A percentile compares a stretch with the other conserved stretches of the same genome.
These are phyloP conservation scores for Viola odorata DNA, from an alignment of 345 rosid species.

Conservation along the genomic window DNA sequence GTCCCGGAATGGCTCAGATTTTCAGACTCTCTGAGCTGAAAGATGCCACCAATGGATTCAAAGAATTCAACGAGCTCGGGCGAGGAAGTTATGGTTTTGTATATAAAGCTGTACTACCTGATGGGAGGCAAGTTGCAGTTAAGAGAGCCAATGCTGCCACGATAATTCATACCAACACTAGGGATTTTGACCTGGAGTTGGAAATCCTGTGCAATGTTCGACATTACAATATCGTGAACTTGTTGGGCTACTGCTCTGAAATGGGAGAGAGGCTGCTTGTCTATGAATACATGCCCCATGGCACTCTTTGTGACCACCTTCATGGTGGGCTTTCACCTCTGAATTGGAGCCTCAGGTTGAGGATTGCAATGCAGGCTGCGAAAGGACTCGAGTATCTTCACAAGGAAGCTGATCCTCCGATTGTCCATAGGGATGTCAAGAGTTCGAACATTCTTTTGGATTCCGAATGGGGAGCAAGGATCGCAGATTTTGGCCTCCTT, in stretches of 20 bases:
- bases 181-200: slow-evolving; percentile 76
- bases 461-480: slow-evolving; percentile 77
- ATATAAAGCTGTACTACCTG: slow-evolving; percentile 68
- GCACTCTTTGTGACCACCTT: slow-evolving; percentile 78
- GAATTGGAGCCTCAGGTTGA: slow-evolving; percentile 61
- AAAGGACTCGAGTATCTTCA: slow-evolving; percentile 87
- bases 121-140: slow-evolving; percentile 84
- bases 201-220: slow-evolving; percentile 69
- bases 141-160: slow-evolving; percentile 94
- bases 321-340: slow-evolving; percentile 73
- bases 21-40: slow-evolving; percentile 79
- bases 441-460: slow-evolving; percentile 78
- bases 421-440: slow-evolving; percentile 65
- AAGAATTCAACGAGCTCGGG: slow-evolving; percentile 88
- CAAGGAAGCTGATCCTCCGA: slow-evolving; percentile 54
- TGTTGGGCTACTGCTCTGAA: slow-evolving; percentile 74
- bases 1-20: slow-evolving; percentile 65
- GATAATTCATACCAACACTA: slow-evolving; percentile 69
- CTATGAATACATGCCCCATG: slow-evolving; percentile 86
- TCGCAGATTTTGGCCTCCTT: slow-evolving; percentile 76
- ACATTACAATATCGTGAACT: slow-evolving; percentile 76
- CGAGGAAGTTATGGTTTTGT: slow-evolving; percentile 91
- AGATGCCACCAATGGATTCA: slow-evolving; percentile 91
- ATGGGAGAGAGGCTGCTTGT: slow-evolving; percentile 91
- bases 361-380: slow-evolving; percentile 67